These are phyloP conservation scores for Chytridium lagenaria DNA, from an alignment of 371 early-diverging fungal species.

Conservation along the genomic window DNA sequence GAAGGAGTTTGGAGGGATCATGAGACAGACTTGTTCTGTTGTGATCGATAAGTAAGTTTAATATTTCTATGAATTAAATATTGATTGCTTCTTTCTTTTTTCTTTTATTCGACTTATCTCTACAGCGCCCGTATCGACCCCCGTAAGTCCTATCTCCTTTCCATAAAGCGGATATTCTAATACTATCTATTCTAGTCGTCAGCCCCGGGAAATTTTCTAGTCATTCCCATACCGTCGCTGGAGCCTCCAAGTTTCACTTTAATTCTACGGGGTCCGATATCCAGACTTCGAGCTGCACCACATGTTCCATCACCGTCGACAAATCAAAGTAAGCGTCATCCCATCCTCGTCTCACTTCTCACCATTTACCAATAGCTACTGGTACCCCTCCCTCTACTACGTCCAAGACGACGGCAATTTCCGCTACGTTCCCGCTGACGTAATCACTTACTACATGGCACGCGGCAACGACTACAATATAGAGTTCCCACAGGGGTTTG, in stretches of 20 bases:
- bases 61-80: background rate
- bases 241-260: background rate
- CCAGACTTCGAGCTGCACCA: background rate
- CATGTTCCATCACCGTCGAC: background rate
- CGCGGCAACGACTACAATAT: conserved; percentile 18
- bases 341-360: background rate
- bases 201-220: background rate
- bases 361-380: conserved; percentile 5
- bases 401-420: background rate
- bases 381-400: conserved; percentile 11
- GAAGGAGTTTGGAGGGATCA: background rate
- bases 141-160: background rate
- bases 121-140: background rate
- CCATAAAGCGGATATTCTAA: background rate
- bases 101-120: background rate
- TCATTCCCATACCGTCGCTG: conserved; percentile 11
- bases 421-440: conserved; percentile 7
- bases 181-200: background rate
- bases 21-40: background rate
- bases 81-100: background rate
- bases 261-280: background rate
- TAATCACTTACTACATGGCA: conserved; percentile 17
- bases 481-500: conserved; percentile 17
- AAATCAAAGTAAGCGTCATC: background rate
- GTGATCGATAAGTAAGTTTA: background rate